These are phyloP conservation scores for Boletellus deceptivus DNA, from an alignment of 1,284 basidiomycete genomes.

Conservation along the genomic window DNA sequence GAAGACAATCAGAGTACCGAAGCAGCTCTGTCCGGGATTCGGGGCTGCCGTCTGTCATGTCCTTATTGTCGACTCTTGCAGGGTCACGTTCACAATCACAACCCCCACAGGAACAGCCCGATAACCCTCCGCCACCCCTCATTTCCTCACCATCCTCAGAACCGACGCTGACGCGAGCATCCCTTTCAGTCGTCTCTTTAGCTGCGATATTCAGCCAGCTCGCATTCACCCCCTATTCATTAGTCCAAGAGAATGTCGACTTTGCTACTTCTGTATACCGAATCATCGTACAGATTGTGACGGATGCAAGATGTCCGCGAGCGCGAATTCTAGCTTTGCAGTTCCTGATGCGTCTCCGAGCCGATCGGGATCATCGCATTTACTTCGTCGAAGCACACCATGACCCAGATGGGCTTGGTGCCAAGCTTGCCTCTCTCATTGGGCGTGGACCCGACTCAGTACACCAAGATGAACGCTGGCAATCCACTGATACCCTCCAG, in stretches of 20 bases:
- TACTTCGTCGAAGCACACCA: constrained; percentile 59
- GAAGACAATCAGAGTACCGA: constrained; percentile 54
- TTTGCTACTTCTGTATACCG: constrained; percentile 54
- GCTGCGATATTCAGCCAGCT: constrained; percentile 68
- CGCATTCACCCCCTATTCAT: constrained; percentile 60
- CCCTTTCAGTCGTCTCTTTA: constrained; percentile 63
- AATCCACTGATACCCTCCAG: constrained; percentile 18
- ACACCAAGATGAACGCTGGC: constrained; percentile 29
- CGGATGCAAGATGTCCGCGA: constrained; percentile 51
- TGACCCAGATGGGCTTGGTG: constrained; percentile 54
- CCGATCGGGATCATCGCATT: constrained; percentile 87
- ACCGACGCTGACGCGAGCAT: constrained; percentile 41
- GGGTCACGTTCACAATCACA: constrained; percentile 59
- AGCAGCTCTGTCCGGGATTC: constrained; percentile 34
- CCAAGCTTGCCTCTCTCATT: constrained; percentile 55
- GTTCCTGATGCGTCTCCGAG: constrained; percentile 87
- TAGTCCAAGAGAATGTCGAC: constrained; percentile 43
- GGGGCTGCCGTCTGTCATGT: constrained; percentile 59
- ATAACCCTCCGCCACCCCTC: constrained; percentile 31
- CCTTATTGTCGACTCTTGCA: constrained; percentile 58
- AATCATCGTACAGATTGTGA: constrained; percentile 45
- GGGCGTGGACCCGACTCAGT: constrained; percentile 38
- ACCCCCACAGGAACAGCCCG: constrained; percentile 34
- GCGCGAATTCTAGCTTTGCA: constrained; percentile 79
- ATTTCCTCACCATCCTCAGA: constrained; percentile 26